These are phyloP conservation scores for Aureobasidium sp. DNA, from an alignment of 2,329 filamentous ascomycete genomes.

Conservation along the genomic window DNA sequence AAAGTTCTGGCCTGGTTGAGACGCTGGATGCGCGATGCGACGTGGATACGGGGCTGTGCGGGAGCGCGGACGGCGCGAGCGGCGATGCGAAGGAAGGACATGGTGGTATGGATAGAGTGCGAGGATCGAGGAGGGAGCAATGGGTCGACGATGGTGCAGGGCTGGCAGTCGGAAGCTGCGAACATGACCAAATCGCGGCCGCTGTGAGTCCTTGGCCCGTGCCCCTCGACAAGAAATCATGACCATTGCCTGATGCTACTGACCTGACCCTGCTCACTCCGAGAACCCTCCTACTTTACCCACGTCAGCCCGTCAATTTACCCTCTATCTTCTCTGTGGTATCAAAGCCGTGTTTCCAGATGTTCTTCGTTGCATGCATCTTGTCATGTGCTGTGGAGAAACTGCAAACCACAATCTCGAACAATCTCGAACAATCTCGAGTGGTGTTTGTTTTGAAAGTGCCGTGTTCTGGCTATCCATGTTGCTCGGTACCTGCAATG, in stretches of 20 bases:
- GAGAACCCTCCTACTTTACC: neutral
- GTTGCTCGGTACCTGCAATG: neutral
- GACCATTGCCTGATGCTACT: neutral
- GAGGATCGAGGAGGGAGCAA: slow-evolving; percentile 16
- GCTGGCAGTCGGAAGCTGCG: neutral
- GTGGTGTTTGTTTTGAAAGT: neutral
- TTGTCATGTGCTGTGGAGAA: neutral
- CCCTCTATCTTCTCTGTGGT: neutral
- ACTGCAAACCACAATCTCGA: neutral
- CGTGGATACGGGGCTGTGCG: slow-evolving; percentile 20
- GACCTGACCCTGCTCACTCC: neutral
- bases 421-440: neutral
- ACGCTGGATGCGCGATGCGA: slow-evolving; percentile 14
- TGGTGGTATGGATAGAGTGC: slow-evolving; percentile 16
- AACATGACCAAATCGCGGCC: neutral
- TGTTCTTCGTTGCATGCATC: neutral
- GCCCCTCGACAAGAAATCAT: neutral
- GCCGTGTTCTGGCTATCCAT: neutral
- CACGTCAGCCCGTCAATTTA: neutral
- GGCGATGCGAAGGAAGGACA: slow-evolving; percentile 24
- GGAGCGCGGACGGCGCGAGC: slow-evolving; percentile 22
- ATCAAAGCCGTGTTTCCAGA: neutral
- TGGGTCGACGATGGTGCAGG: slow-evolving; percentile 14
- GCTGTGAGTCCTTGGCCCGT: neutral
- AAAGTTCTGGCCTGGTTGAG: slow-evolving; percentile 32